phyloP scores from a whole-genome alignment of 2,329 filamentous ascomycete genomes.

The Cercospora nicotianae region DNA sequence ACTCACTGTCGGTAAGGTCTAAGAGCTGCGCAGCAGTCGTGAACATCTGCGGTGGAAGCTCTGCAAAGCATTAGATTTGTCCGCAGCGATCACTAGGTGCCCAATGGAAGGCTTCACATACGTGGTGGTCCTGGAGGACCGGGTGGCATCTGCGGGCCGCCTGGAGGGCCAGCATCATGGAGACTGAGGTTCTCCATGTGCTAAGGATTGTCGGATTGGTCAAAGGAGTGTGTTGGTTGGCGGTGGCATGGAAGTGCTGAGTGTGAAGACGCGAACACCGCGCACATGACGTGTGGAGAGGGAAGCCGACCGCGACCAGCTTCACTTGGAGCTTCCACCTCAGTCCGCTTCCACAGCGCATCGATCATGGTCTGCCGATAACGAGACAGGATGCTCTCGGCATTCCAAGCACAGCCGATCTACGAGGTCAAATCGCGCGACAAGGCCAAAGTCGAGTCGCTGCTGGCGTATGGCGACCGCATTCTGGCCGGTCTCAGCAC shows the following conservation, averaged over 20 bases:
- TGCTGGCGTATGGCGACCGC: conserved; percentile 88
- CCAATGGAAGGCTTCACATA: neutral
- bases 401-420: conserved; percentile 92
- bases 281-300: conserved; percentile 9
- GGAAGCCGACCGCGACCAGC: neutral
- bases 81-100: neutral
- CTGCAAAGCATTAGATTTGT: neutral
- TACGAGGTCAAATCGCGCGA: conserved; percentile 95
- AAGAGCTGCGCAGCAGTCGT: conserved; percentile 93
- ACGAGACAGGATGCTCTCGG: conserved; percentile 66
- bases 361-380: conserved; percentile 9
- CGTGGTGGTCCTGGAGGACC: conserved; percentile 26
- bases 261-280: neutral
- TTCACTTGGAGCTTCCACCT: neutral
- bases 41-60: conserved; percentile 79
- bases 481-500: conserved; percentile 90
- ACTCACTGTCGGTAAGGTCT: conserved; percentile 91
- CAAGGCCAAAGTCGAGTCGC: conserved; percentile 95
- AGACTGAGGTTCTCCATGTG: conserved; percentile 40
- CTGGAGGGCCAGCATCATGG: conserved; percentile 36
- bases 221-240: conserved; percentile 16
- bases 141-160: conserved; percentile 20
- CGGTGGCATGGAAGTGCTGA: neutral
- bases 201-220: conserved; percentile 1
- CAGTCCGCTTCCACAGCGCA: conserved; percentile 3